Conservation (phyloP, 768 basidiomycete genomes). For the Tylopilus sp. region DNA sequence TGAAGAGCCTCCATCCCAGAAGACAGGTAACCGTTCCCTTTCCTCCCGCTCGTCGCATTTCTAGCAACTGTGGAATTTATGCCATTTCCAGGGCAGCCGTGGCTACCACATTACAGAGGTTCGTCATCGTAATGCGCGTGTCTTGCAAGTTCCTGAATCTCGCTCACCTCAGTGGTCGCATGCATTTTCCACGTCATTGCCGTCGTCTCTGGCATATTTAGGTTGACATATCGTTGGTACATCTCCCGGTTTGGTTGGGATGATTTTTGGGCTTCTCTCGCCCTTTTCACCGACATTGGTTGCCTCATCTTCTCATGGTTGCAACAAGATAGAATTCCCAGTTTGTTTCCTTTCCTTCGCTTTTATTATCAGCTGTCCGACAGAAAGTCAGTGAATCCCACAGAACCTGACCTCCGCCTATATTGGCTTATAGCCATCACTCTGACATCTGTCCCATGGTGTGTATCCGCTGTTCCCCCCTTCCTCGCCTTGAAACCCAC, state of each 20-base stretch:
- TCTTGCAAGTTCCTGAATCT: not conserved
- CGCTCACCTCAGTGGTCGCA: conserved; percentile 2
- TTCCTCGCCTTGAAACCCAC: not conserved
- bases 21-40: too few relatives aligned
- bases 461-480: not conserved
- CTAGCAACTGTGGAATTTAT: conserved; percentile 1
- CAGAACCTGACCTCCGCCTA: not conserved
- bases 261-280: conserved; percentile 13
- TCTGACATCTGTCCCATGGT: conserved; percentile 13
- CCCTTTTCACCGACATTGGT: conserved; percentile 13
- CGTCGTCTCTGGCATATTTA: conserved; percentile 13
- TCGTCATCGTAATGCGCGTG: not conserved
- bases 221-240: conserved; percentile 9
- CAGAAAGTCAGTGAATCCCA: not conserved
- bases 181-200: conserved; percentile 9
- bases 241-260: conserved; percentile 18
- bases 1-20: not conserved
- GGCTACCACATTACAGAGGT: conserved; percentile 16
- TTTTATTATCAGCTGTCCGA: not conserved
- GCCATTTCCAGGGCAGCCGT: conserved; percentile 15
- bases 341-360: not conserved
- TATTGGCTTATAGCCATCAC: not conserved
- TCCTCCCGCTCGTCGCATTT: not conserved
- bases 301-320: conserved; percentile 6
- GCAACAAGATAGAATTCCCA: not conserved